Conservation (phyloP, 768 basidiomycete genomes). For the Cantharellus cinnabarinus region DNA sequence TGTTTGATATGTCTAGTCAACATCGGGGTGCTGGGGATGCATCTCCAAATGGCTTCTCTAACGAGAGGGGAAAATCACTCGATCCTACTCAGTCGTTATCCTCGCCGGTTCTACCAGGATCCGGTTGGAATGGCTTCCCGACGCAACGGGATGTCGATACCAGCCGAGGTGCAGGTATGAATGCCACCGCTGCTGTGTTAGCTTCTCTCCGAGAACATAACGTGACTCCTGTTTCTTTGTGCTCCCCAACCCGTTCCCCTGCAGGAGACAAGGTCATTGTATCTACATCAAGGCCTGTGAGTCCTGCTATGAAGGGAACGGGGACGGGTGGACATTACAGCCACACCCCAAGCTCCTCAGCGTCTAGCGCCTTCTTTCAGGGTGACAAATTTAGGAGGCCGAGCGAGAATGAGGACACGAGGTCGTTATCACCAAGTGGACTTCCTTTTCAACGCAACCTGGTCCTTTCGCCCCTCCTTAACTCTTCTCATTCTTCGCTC, state of each 20-base stretch:
- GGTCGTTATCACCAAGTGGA: slow-evolving; percentile 4
- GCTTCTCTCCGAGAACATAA: background rate
- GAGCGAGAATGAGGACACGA: background rate
- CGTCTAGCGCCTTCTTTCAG: background rate
- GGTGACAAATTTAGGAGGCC: background rate
- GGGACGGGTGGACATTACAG: background rate
- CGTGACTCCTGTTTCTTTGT: background rate
- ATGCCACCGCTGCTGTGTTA: background rate
- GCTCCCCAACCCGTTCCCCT: background rate
- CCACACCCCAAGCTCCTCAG: background rate
- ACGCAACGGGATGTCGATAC: background rate
- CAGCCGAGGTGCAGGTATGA: background rate
- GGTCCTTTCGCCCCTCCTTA: slow-evolving; percentile 48
- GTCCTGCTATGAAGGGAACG: background rate
- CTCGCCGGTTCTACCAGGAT: too few species aligned
- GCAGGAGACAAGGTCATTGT: background rate
- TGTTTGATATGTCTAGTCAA: too few species aligned
- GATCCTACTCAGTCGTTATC: background rate
- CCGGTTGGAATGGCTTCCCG: background rate
- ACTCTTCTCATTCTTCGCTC: slow-evolving; percentile 60
- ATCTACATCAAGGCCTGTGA: background rate
- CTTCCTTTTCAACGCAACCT: slow-evolving; percentile 13
- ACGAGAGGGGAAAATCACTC: background rate
- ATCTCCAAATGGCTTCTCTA: too few species aligned
- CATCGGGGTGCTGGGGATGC: background rate